phyloP scores from a whole-genome alignment of 495 filamentous ascomycete species.

The Amphirosellinia nigrospora region DNA sequence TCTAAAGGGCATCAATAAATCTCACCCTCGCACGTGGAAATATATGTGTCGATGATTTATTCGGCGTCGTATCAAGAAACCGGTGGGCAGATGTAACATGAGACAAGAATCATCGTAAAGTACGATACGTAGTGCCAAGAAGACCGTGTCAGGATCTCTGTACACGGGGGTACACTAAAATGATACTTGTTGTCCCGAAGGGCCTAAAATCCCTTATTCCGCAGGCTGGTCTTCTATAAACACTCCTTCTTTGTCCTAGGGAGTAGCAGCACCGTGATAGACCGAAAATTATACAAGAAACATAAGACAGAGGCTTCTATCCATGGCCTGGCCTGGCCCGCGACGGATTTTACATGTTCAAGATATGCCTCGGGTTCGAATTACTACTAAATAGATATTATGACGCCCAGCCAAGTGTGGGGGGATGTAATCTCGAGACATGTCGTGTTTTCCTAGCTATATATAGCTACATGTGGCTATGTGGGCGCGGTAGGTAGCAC shows the following conservation, averaged over 20 bases:
- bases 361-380: not conserved
- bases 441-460: not conserved
- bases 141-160: too few species aligned
- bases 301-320: not conserved
- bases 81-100: not conserved
- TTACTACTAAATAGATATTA: not conserved
- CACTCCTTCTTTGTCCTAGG: too few species aligned
- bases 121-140: not conserved
- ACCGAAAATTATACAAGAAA: not conserved
- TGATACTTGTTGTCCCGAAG: too few species aligned
- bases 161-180: too few species aligned
- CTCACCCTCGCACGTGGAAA: not conserved
- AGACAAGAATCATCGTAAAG: not conserved
- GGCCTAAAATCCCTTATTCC: too few species aligned
- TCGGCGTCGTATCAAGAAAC: not conserved
- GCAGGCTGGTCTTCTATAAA: too few species aligned
- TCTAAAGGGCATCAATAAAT: not conserved
- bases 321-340: not conserved
- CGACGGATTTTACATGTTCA: not conserved
- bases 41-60: not conserved
- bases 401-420: not conserved
- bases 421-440: not conserved
- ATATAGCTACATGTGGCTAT: constrained; percentile 6
- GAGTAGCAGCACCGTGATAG: too few species aligned
- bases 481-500: not conserved